Evolutionary conservation across 306 rosid species (phyloP).

Genomic region (Pterocarpus macrocarpus): DNA sequence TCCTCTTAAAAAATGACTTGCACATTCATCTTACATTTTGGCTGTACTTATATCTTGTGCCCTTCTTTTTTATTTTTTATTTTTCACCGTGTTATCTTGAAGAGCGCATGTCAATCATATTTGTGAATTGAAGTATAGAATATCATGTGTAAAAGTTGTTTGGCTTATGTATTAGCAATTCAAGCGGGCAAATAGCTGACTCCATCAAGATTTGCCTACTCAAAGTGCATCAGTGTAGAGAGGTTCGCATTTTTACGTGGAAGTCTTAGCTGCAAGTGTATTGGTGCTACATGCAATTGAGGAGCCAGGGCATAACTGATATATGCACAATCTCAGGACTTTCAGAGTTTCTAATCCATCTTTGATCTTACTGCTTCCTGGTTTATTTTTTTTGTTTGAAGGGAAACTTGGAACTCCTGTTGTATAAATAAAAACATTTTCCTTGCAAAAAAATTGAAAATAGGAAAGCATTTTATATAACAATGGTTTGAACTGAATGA

Average conservation of each 20-base stretch:
- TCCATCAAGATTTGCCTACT: conserved; percentile 44
- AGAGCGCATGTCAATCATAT: conserved; percentile 12
- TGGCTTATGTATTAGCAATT: conserved; percentile 47
- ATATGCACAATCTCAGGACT: conserved; percentile 39
- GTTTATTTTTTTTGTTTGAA: conserved; percentile 44
- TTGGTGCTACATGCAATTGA: conserved; percentile 42
- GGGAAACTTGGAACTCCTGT: conserved; percentile 50
- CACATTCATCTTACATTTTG: not conserved
- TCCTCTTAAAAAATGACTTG: not conserved
- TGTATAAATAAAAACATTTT: conserved; percentile 57
- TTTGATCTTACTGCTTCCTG: conserved; percentile 44
- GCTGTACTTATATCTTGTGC: not conserved
- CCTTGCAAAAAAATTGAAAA: conserved; percentile 41
- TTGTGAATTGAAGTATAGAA: conserved; percentile 36
- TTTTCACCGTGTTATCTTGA: not conserved
- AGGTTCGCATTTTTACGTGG: conserved; percentile 38
- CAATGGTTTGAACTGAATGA: conserved; percentile 49
- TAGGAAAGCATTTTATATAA: conserved; percentile 50
- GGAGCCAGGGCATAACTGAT: conserved; percentile 43
- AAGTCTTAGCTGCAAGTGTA: conserved; percentile 46
- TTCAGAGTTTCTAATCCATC: conserved; percentile 51
- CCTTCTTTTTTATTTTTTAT: not conserved
- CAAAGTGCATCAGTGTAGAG: conserved; percentile 47
- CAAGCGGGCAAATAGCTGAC: conserved; percentile 50
- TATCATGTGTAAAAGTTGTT: conserved; percentile 36